Conservation (phyloP, 2,329 filamentous ascomycete genomes). For the Davidsoniella australis region DNA sequence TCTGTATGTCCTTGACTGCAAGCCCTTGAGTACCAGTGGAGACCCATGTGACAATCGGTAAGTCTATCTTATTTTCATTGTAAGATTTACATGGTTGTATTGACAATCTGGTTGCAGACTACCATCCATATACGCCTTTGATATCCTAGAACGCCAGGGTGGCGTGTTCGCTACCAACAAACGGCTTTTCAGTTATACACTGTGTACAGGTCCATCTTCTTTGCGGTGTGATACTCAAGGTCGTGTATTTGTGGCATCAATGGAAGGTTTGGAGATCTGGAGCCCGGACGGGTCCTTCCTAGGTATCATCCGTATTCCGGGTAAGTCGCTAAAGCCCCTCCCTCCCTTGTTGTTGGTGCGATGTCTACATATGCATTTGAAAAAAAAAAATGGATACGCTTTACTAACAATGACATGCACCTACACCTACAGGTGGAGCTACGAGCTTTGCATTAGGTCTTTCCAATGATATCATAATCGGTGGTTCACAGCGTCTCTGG, state of each 20-base stretch:
- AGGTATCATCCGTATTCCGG: conserved; percentile 26
- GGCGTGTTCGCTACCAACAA: conserved; percentile 26
- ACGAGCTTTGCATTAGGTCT: conserved; percentile 11
- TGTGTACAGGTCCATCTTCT: conserved; percentile 29
- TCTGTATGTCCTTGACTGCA: conserved; percentile 22
- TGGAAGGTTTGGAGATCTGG: conserved; percentile 33
- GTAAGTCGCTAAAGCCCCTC: conserved; percentile 13
- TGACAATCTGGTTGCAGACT: conserved; percentile 14
- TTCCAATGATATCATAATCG: conserved; percentile 9
- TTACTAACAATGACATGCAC: not conserved
- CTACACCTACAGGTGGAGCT: conserved; percentile 7
- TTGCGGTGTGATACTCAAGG: conserved; percentile 30
- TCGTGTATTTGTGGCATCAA: conserved; percentile 32
- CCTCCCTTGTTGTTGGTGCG: not conserved
- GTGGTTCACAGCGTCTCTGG: conserved; percentile 9
- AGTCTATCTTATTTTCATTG: not conserved
- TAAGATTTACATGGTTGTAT: conserved; percentile 17
- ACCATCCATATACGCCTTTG: conserved; percentile 21
- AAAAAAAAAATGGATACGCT: too few relatives aligned
- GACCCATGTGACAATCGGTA: not conserved
- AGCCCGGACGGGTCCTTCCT: conserved; percentile 27
- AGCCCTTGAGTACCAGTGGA: too few relatives aligned
- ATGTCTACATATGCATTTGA: too few relatives aligned
- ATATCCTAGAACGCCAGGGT: conserved; percentile 19
- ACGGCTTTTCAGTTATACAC: conserved; percentile 32